A percentile compares a stretch with the other conserved stretches of the same genome.
Evolutionary conservation across 805 yeast species (phyloP).

Genomic region (Teunomyces tritomae): DNA sequence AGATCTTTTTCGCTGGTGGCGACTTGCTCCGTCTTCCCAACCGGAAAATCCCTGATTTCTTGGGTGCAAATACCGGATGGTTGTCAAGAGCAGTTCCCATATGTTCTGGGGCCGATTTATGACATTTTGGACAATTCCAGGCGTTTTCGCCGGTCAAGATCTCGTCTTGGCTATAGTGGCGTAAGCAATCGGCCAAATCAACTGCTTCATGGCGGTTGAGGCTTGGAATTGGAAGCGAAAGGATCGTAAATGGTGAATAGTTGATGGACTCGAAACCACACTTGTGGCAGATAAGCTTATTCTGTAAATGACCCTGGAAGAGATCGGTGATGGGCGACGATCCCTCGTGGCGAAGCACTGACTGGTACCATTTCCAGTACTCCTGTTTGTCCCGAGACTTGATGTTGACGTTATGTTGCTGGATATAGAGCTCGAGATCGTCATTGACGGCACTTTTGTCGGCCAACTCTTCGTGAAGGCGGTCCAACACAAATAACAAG

Average conservation of each 20-base stretch:
- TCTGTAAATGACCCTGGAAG: conserved; percentile 74
- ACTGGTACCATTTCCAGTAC: conserved; percentile 61
- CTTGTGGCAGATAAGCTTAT: conserved; percentile 57
- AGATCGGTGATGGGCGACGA: conserved; percentile 62
- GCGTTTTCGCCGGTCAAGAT: conserved; percentile 72
- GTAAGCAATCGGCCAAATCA: conserved; percentile 60
- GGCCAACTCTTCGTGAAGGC: conserved; percentile 63
- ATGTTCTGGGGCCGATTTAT: conserved; percentile 17
- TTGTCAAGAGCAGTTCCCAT: conserved; percentile 19
- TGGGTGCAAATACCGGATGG: conserved; percentile 38
- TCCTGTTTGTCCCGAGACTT: conserved; percentile 40
- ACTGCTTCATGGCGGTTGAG: conserved; percentile 28
- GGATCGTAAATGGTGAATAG: conserved; percentile 59
- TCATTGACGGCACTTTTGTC: conserved; percentile 17
- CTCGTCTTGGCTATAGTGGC: conserved; percentile 62
- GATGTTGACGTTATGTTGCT: conserved; percentile 32
- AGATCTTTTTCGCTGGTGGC: conserved; percentile 18
- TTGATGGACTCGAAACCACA: conserved; percentile 62
- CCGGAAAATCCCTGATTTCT: conserved; percentile 34
- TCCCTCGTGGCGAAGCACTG: conserved; percentile 53
- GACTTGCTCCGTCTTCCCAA: conserved; percentile 35
- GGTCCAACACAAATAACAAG: conserved; percentile 61
- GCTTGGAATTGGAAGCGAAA: conserved; percentile 61
- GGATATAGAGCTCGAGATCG: conserved; percentile 23
- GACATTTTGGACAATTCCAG: conserved; percentile 81